Evolutionary conservation across 2,329 filamentous ascomycete genomes (phyloP), one percentile per base, ranked within the genome.

Genomic region (Scopulariopsis brevicaulis): DNA sequence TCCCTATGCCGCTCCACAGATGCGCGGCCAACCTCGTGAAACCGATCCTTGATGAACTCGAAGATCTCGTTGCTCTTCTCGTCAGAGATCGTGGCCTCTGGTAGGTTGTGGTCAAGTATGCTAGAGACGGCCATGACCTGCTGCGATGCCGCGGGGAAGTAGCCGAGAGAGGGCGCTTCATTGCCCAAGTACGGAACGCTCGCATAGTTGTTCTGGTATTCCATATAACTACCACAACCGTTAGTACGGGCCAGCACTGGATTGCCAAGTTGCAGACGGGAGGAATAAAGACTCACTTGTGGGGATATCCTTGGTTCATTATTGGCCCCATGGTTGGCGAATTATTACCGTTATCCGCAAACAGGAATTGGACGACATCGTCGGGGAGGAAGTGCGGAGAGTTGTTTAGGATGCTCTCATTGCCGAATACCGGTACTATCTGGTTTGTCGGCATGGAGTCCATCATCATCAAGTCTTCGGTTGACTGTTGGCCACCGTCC

Each of bases 41-140:
- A 96, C 22, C 88, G 83, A 11, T 83, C 82, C 59, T 82, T 84
- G 69, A 97, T 93, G 55, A 96, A 79, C 56, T 94, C 86, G 43
- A 93, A 84, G 12, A 97, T 74, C 61, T 94, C 86, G 67, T 87
- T 84, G 61, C 90, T 86, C 74, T 96, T 96, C 62, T 91, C 87
- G 62, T 96, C 90, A 0, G 91, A 95, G 59, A 97, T 79, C 8
- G 87, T 81, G 3, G 87, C 86, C 66, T 95, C 89, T 1, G 89
- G 89, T 6, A 87, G 82, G 57, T 84, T 87, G 25, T 89, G 86
- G 67, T 95, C 91, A 28, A 95, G 78, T 46, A 95, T 79, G 64
- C 87, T 95, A 59, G 86, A 93, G 54, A 96, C 89, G 20, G 90
- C 89, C 91, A 96, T 96, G 40, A 92, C 85, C 65, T 95, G 89